phyloP scores from a whole-genome alignment of 768 basidiomycete species.

The Cantharellus anzutake region DNA sequence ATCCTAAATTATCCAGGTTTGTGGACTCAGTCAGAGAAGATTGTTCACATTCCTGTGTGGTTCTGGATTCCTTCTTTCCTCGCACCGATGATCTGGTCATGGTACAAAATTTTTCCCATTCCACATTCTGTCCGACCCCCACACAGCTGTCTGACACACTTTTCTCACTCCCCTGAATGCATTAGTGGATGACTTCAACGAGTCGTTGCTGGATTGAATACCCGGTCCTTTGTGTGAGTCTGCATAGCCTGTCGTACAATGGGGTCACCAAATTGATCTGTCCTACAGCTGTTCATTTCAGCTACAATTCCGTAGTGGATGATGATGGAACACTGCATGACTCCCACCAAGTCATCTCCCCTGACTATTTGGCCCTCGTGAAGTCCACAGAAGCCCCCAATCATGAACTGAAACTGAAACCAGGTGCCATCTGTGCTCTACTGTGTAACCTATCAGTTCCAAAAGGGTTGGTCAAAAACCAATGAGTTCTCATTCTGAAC shows the following conservation, averaged over 20 bases:
- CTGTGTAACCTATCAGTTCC: too few relatives aligned
- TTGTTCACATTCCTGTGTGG: not conserved
- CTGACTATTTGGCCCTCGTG: too few relatives aligned
- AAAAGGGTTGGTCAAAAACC: too few relatives aligned
- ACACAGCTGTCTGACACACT: not conserved
- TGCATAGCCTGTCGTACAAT: constrained; percentile 1
- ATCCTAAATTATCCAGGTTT: not conserved
- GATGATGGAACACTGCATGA: not conserved
- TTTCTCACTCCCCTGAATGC: not conserved
- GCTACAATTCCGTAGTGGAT: not conserved
- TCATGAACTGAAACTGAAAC: too few relatives aligned
- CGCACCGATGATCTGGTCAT: not conserved
- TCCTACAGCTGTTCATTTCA: not conserved
- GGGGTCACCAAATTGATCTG: not conserved
- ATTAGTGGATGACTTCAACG: not conserved
- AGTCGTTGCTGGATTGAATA: not conserved
- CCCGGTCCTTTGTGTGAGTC: constrained; percentile 8
- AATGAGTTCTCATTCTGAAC: too few relatives aligned
- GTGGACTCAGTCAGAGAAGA: not conserved
- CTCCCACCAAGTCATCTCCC: not conserved
- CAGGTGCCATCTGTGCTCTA: too few relatives aligned
- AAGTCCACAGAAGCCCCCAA: too few relatives aligned
- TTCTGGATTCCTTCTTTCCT: not conserved
- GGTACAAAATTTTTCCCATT: not conserved
- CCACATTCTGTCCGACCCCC: not conserved